Evolutionary conservation across 345 rosid genomes (phyloP).

Genomic region (Eutrema yunnanense): DNA sequence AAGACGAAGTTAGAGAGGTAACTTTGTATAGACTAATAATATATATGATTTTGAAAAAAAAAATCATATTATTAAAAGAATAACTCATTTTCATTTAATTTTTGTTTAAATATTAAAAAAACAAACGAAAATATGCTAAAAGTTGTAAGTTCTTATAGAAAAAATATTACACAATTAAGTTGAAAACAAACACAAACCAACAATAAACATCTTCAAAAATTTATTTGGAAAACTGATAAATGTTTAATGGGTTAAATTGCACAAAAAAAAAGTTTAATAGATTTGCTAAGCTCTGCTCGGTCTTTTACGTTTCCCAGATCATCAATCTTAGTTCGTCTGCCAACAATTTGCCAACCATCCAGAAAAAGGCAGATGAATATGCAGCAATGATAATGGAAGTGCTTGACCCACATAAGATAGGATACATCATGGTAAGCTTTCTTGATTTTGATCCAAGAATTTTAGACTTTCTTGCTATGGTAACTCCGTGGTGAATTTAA

Average conservation of each 20-base stretch:
- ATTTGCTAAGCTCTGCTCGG: background rate
- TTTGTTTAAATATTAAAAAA: background rate
- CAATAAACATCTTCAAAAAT: background rate
- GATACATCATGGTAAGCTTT: conserved; percentile 57
- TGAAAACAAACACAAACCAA: background rate
- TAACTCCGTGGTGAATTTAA: background rate
- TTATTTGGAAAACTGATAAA: background rate
- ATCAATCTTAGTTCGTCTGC: conserved; percentile 44
- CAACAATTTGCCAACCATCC: conserved; percentile 51
- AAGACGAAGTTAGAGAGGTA: conserved; percentile 46
- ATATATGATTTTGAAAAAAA: too few species aligned
- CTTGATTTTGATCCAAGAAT: background rate
- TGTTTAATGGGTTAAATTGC: background rate
- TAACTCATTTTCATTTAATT: background rate
- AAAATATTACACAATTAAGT: background rate
- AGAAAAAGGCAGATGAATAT: conserved; percentile 63
- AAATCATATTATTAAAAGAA: background rate
- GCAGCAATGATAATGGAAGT: conserved; percentile 77
- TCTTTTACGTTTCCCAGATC: conserved; percentile 33
- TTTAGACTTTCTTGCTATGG: background rate
- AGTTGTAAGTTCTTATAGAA: background rate
- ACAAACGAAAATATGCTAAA: background rate
- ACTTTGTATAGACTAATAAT: background rate
- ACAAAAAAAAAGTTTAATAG: background rate
- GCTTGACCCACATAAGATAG: conserved; percentile 48